Conservation (phyloP, 2,329 filamentous ascomycete genomes). For the Penicillium glabrum region DNA sequence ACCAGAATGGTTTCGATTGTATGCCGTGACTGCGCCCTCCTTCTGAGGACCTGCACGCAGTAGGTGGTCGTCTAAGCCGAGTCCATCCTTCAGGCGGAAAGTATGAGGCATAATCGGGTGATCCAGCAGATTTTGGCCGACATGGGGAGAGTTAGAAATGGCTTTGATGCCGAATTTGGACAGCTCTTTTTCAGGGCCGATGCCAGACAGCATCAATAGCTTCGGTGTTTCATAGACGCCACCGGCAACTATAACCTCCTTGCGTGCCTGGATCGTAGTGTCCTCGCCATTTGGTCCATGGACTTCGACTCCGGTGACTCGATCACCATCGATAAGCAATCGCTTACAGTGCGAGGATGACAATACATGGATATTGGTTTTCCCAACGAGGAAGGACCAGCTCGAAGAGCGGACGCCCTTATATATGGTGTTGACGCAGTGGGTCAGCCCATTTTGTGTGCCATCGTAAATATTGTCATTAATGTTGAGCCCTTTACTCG, state of each 20-base stretch:
- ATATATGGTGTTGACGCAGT: conserved; percentile 57
- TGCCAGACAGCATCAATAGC: conserved; percentile 50
- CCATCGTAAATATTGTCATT: conserved; percentile 56
- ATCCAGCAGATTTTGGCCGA: conserved; percentile 30
- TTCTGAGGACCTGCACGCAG: conserved; percentile 37
- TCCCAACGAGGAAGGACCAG: conserved; percentile 52
- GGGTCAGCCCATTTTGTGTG: conserved; percentile 54
- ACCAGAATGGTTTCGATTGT: conserved; percentile 41
- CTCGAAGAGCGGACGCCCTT: conserved; percentile 53
- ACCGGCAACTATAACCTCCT: conserved; percentile 49
- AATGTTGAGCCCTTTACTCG: conserved; percentile 50
- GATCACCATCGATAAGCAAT: conserved; percentile 46
- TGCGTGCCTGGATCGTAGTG: conserved; percentile 48
- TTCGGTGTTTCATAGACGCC: conserved; percentile 55
- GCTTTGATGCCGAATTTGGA: conserved; percentile 22
- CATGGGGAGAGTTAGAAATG: conserved; percentile 25
- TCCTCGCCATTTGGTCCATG: neutral
- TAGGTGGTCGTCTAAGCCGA: conserved; percentile 38
- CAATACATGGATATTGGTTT: conserved; percentile 56
- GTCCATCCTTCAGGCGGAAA: conserved; percentile 43
- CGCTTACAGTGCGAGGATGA: conserved; percentile 50
- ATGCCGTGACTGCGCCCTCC: conserved; percentile 33
- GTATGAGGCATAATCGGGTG: conserved; percentile 43
- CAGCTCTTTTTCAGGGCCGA: conserved; percentile 38
- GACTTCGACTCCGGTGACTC: neutral